Evolutionary conservation across 352 stramenopile species (phyloP), one percentile per base, ranked within the genome.

Genomic region (Phytophthora nicotianae): DNA sequence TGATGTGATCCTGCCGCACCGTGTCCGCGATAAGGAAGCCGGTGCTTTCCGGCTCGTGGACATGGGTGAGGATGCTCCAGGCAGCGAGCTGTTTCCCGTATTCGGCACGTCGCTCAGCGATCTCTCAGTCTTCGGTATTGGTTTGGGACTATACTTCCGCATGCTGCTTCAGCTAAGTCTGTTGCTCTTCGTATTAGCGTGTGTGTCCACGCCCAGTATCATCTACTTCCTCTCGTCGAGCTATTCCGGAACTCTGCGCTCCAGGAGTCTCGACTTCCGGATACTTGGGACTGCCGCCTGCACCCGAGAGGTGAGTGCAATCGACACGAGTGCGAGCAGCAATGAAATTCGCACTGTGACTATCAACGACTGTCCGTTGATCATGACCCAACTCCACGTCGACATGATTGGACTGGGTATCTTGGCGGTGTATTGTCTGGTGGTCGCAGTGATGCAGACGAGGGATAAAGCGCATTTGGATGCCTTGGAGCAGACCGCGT

Each of bases 101-200:
- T 90, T 71, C 62, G 61, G 56, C 38, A 93, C 85, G 17, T 77
- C 63, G 21, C 68, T 90, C n/a, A 38, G 45, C 26, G 79, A 90
- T 38, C 72, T 93, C 24, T 79, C 75, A 37, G 73, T 75, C 19
- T 93, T 93, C 52, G 84, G 84, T 62, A 86, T 93, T 32, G 84
- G 84, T 55, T 72, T 93, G 41, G 77, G 82, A 17, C 72, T 93
- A 46, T 93, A 91, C 68, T 93, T 93, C 53, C 80, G 75, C 67
- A 89, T 86, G 71, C 56, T 91, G 49, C 40, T 89, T 61, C 70
- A 88, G 50, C 65, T 91, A 23, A 70, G 70, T 14, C 24, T 66
- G 23, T 62, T 89, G 26, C 71, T 88, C 54, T 70, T 89, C 32
- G 58, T 83, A 29, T 79, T 91, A 55, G 82, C 80, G 11, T 58